These are phyloP conservation scores for Anthracocystis setariae DNA, from an alignment of 1,284 basidiomycete species.

Conservation along the genomic window DNA sequence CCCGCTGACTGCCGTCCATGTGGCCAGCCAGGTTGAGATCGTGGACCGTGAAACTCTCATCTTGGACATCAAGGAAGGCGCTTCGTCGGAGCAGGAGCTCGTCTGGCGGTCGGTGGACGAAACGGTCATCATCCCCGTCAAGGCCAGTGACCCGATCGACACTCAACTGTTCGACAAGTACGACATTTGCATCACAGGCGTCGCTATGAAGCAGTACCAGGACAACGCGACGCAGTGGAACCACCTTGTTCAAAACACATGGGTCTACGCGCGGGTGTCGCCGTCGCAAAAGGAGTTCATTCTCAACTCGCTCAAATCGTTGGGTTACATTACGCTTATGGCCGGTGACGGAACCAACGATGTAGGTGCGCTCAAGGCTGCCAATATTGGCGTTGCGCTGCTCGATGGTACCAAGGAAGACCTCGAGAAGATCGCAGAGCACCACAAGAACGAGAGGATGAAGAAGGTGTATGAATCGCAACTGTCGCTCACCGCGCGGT, in stretches of 20 bases:
- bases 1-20: conserved; percentile 65
- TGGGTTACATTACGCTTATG: conserved; percentile 67
- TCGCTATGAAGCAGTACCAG: conserved; percentile 62
- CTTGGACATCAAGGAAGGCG: conserved; percentile 60
- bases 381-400: conserved; percentile 66
- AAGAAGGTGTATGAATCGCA: conserved; percentile 67
- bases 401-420: conserved; percentile 66
- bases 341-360: conserved; percentile 68
- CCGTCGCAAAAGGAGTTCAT: conserved; percentile 67
- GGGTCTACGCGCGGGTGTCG: conserved; percentile 66
- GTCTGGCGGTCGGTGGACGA: conserved; percentile 64
- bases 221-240: conserved; percentile 53
- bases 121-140: conserved; percentile 53
- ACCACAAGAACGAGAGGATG: conserved; percentile 64
- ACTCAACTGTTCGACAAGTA: conserved; percentile 62
- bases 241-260: conserved; percentile 64
- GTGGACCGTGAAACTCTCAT: conserved; percentile 65
- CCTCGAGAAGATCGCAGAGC: conserved; percentile 64
- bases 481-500: conserved; percentile 58
- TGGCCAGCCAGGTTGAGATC: conserved; percentile 66
- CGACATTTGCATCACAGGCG: conserved; percentile 67
- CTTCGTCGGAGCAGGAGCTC: conserved; percentile 53
- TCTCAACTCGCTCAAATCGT: conserved; percentile 60
- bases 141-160: conserved; percentile 56
- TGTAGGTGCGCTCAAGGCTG: conserved; percentile 66